Evolutionary conservation across 176 grass and related monocot species (phyloP), one percentile per base, ranked within the genome.

Genomic region (Stipa capillata): DNA sequence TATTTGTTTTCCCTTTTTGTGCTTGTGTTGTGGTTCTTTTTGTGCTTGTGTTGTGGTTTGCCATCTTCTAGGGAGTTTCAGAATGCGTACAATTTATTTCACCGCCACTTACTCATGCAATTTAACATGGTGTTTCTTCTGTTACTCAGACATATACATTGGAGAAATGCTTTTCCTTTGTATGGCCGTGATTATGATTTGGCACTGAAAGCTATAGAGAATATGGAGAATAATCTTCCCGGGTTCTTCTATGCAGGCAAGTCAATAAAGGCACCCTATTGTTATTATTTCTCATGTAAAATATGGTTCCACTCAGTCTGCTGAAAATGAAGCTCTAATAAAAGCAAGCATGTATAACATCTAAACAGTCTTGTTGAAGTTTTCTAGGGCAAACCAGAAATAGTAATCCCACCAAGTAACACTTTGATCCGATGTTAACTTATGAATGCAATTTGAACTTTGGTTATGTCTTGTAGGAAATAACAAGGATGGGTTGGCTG

Each of bases 201-300:
- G 7, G 88, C 94, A 58, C 65, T 99, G 81, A 81, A 95, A 83
- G 92, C 90, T 77, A 99, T 99, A 79, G 96, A 87, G 64, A 99
- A 93, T 82, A 93, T 99, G 96, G 92, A 99, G 86, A 82, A 87
- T 65, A 87, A 93, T 60, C 92, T 99, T 57, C 96, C 90, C 25
- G 96, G 96, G 69, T 99, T 99, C 85, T 93, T 99, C 83, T 93
- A 94, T 54, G 96, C 96, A 91, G 96, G 96, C 83, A 99, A 91
- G 82, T 77, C 39, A 82, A 86, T 51, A 36, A 31, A 68, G 70
- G 33, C 18, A 39, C 14, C 18, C 16, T 55, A 64, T 37, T 45
- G 16, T 77, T 67, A 60, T 51, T 25, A 31, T 42, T 74, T 51
- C 24, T 5, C 41, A 82, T 70, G 1, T 18, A 16, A 60, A 51